phyloP scores from a whole-genome alignment of 2,329 filamentous ascomycete genomes.

The Microdochium bolleyi region DNA sequence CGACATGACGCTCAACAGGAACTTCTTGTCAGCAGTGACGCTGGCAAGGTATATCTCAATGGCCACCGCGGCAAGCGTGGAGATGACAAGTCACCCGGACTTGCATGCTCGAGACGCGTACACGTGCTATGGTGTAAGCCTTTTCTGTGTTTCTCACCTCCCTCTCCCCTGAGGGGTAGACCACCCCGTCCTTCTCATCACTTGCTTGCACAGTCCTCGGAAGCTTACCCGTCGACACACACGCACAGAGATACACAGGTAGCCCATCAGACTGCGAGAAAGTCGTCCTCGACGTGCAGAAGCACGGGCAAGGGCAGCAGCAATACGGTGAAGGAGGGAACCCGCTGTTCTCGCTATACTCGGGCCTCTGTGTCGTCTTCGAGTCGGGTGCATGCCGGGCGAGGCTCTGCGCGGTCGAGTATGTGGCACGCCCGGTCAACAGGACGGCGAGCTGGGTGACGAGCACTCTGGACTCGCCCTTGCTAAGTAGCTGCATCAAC shows the following conservation, averaged over 20 bases:
- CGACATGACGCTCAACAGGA: too few relatives aligned
- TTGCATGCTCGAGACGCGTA: not conserved
- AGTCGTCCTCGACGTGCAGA: slow-evolving; percentile 1
- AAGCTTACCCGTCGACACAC: too few relatives aligned
- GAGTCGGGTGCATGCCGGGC: slow-evolving; percentile 3
- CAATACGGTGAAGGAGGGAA: not conserved
- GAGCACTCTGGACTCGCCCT: not conserved
- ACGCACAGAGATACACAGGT: too few relatives aligned
- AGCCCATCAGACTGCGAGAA: slow-evolving; percentile 2
- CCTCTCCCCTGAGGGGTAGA: not conserved
- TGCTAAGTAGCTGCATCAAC: slow-evolving; percentile 1
- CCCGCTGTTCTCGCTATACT: not conserved
- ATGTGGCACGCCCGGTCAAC: not conserved
- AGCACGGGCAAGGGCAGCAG: not conserved
- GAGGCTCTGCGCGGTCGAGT: slow-evolving; percentile 3
- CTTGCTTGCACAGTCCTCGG: too few relatives aligned
- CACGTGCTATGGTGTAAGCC: not conserved
- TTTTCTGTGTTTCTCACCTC: not conserved
- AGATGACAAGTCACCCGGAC: not conserved
- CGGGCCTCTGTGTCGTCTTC: slow-evolving; percentile 4
- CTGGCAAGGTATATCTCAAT: too few relatives aligned
- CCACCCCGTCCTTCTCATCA: too few relatives aligned
- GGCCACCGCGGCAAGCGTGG: not conserved
- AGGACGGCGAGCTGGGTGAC: slow-evolving; percentile 1
- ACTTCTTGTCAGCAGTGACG: too few relatives aligned